A percentile compares a stretch with the other conserved stretches of the same genome.
Conservation (phyloP, 23 red algal genomes). For the Gracilaria domingensis region DNA sequence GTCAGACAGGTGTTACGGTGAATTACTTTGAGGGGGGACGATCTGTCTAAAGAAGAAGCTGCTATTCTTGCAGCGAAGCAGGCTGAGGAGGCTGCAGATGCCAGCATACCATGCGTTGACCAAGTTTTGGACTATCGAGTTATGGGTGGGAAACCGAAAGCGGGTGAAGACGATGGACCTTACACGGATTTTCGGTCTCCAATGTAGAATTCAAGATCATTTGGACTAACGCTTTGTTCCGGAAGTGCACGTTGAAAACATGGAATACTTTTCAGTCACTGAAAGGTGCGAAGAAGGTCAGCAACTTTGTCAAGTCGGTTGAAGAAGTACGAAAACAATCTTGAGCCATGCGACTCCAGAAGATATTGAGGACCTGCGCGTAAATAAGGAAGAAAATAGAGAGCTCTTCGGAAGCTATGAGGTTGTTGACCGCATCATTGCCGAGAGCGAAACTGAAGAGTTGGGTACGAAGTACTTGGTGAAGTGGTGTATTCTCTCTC, state of each 20-base stretch:
- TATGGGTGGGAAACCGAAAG: constrained; percentile 15
- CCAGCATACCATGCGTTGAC: constrained; percentile 34
- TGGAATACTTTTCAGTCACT: constrained; percentile 57
- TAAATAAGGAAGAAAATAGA: constrained; percentile 66
- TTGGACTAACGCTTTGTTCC: constrained; percentile 71
- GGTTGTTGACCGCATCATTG: constrained; percentile 83
- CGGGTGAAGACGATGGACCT: constrained; percentile 7
- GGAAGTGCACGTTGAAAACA: constrained; percentile 77
- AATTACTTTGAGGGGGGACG: constrained; percentile 70
- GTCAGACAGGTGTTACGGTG: constrained; percentile 46
- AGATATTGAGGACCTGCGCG: constrained; percentile 72
- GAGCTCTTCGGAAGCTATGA: constrained; percentile 58
- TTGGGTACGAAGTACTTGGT: constrained; percentile 80
- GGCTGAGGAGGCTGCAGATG: constrained; percentile 47
- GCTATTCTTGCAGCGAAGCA: constrained; percentile 17
- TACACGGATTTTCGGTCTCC: constrained; percentile 74
- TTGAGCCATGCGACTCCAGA: constrained; percentile 66
- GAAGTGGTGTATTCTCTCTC: constrained; percentile 83
- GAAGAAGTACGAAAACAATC: constrained; percentile 45
- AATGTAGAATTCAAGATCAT: constrained; percentile 89
- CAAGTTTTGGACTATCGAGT: constrained; percentile 64
- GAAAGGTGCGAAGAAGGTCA: constrained; percentile 84
- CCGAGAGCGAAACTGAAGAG: constrained; percentile 64
- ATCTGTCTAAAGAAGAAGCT: constrained; percentile 44
- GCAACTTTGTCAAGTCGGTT: constrained; percentile 81